Evolutionary conservation across 495 filamentous ascomycete species (phyloP).

Genomic region (Penicillium diatomitis): DNA sequence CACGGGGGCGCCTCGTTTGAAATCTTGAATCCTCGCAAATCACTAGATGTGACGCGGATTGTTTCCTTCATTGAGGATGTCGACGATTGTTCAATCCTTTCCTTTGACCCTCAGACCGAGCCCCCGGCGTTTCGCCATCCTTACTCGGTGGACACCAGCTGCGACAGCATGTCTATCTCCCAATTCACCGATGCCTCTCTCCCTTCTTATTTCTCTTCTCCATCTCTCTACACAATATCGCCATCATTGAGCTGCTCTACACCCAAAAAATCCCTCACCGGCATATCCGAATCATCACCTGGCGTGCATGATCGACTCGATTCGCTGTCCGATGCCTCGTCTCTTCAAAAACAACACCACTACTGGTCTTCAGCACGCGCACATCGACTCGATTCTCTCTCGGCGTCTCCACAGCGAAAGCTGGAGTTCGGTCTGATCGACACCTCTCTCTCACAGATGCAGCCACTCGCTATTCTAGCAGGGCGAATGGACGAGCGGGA

Average conservation of each 20-base stretch:
- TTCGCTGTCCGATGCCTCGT: constrained; percentile 17
- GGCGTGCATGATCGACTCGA: constrained; percentile 13
- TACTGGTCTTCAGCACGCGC: constrained; percentile 8
- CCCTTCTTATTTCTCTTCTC: constrained; percentile 18
- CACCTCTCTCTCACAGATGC: constrained; percentile 14
- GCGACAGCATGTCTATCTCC: constrained; percentile 17
- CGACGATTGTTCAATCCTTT: constrained; percentile 18
- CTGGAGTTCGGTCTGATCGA: constrained; percentile 9
- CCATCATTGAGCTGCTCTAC: constrained; percentile 5
- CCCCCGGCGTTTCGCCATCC: constrained; percentile 15
- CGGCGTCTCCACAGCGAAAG: constrained; percentile 3
- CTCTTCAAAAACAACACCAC: constrained; percentile 4
- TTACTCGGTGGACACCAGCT: constrained; percentile 12
- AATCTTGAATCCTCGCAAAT: constrained; percentile 38
- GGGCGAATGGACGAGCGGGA: constrained; percentile 16
- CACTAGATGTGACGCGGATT: constrained; percentile 30
- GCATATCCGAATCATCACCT: constrained; percentile 15
- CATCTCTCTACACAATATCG: constrained; percentile 12
- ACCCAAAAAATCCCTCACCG: constrained; percentile 9
- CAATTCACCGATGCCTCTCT: constrained; percentile 23
- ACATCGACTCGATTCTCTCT: constrained; percentile 3
- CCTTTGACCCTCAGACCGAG: constrained; percentile 14
- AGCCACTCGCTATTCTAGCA: constrained; percentile 12
- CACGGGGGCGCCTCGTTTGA: constrained; percentile 38
- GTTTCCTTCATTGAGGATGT: constrained; percentile 37